Conservation (phyloP, 495 filamentous ascomycete genomes). For the Hyphodiscus hymeniophilus region DNA sequence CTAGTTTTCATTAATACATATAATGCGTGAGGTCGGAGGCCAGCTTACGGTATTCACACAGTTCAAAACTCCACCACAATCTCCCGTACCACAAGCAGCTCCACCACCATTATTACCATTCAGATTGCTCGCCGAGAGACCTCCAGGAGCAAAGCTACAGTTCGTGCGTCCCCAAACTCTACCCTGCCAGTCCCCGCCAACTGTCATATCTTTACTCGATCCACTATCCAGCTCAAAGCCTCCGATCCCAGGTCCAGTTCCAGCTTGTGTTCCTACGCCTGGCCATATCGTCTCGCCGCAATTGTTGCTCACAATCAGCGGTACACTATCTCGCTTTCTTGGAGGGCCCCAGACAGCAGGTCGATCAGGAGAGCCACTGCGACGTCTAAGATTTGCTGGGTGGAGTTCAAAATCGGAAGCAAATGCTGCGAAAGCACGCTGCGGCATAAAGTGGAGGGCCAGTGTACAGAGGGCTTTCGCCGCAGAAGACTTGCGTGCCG, state of each 20-base stretch:
- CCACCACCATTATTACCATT: slow-evolving; percentile 34
- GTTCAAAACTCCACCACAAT: slow-evolving; percentile 59
- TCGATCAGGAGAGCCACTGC: neutral
- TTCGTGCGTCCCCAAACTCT: slow-evolving; percentile 77
- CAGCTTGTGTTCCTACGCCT: slow-evolving; percentile 58
- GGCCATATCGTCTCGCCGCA: slow-evolving; percentile 64
- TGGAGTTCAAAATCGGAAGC: neutral
- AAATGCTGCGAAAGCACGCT: neutral
- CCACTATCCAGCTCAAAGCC: slow-evolving; percentile 57
- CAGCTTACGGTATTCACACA: slow-evolving; percentile 58
- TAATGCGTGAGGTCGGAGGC: neutral
- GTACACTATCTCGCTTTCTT: slow-evolving; percentile 14
- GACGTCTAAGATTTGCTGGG: neutral
- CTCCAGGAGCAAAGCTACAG: slow-evolving; percentile 59
- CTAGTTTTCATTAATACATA: slow-evolving; percentile 26
- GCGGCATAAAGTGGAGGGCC: slow-evolving; percentile 5
- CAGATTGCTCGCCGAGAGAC: slow-evolving; percentile 37
- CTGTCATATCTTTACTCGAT: slow-evolving; percentile 40
- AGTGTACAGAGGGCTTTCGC: slow-evolving; percentile 67
- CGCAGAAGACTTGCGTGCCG: slow-evolving; percentile 36
- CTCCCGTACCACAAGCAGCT: slow-evolving; percentile 60
- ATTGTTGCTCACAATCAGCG: slow-evolving; percentile 46
- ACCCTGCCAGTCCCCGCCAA: slow-evolving; percentile 66
- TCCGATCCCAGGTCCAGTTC: slow-evolving; percentile 47
- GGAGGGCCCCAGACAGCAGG: slow-evolving; percentile 16